A percentile compares a stretch with the other conserved stretches of the same genome.
These are phyloP conservation scores for Rosa persica DNA, from an alignment of 306 rosid species.

Conservation along the genomic window DNA sequence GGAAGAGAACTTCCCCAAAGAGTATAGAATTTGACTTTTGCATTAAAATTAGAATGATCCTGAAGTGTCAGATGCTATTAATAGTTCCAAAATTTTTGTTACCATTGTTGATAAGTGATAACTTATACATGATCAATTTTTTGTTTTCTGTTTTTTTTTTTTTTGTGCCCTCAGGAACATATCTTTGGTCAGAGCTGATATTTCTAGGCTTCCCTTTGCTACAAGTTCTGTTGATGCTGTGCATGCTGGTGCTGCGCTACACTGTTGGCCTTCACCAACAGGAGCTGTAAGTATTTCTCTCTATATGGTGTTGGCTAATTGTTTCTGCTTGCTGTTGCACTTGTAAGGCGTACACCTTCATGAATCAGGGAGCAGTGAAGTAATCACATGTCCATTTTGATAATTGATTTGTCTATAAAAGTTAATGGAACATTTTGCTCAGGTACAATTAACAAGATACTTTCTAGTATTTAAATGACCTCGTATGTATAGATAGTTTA, in stretches of 20 bases:
- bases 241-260: constrained; percentile 96
- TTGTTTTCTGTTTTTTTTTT: constrained; percentile 6
- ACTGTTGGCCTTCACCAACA: constrained; percentile 96
- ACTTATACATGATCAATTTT: constrained; percentile 15
- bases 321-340: constrained; percentile 21
- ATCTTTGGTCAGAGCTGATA: constrained; percentile 83
- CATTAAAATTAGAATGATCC: constrained; percentile 13
- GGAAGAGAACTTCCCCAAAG: constrained; percentile 77
- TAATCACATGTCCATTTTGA: neutral
- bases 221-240: constrained; percentile 86
- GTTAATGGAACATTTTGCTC: neutral
- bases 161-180: constrained; percentile 45
- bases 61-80: neutral
- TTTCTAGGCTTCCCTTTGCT: constrained; percentile 85
- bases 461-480: neutral
- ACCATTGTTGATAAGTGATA: neutral
- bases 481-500: neutral
- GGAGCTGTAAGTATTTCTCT: constrained; percentile 62
- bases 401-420: neutral
- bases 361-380: neutral
- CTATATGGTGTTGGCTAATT: constrained; percentile 19
- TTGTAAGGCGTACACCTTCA: neutral
- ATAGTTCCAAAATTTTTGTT: constrained; percentile 2
- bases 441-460: neutral
- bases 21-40: constrained; percentile 43